Base-by-base conservation (phyloP, 2,329 filamentous ascomycete species). In the Didymella sp. region DNA sequence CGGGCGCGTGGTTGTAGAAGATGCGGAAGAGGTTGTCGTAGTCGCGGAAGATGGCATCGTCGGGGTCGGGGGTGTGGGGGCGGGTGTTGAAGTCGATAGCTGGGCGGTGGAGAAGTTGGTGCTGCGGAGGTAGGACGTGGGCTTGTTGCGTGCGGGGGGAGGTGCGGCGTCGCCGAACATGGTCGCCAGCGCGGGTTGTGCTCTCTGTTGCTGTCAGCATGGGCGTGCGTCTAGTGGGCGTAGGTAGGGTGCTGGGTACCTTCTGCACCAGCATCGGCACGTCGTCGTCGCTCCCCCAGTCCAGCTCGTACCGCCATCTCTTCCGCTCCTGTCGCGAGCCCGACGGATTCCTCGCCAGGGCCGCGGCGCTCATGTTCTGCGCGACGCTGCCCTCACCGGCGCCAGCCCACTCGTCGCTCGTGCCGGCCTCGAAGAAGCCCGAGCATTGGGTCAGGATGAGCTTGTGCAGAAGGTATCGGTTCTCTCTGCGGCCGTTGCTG, bases 11-110 rank as follows among this genome's bases (percentile, higher is more conserved):
- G 76, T 97, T 96, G 82, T 98, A 98, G 81, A 97, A 96, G 60
- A 95, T 89, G 68, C 93, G 90, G 75, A 98, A 96, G 21, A 98
- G 84, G 74, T 97, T 97, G 74, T 96, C 92, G 76, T 98, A 97
- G 78, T 97, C 91, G 66, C 91, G 90, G 43, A 97, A 83, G 21
- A 92, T 84, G 62, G 96, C 91, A 68, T 91, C 83, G 40, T 81
- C 78, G 17, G 81, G 81, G 51, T 91, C 86, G 56, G 88, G 84
- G 43, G 85, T 2, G 66, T 60, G 22, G 70, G 69, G 3, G 75
- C 45, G 21, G 62, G 64, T n/a, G 72, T 59, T 4, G 50, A 41
- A 15, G 51, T 55, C 27, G 44, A 37, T 9, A 47, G 41, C 21
- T 46, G 35, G 28, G 43, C 51, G 44, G 82, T 82, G 62, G 79